Evolutionary conservation across 1,284 basidiomycete genomes (phyloP), one percentile per base, ranked within the genome.

Genomic region (Singerocomus inundabilis): DNA sequence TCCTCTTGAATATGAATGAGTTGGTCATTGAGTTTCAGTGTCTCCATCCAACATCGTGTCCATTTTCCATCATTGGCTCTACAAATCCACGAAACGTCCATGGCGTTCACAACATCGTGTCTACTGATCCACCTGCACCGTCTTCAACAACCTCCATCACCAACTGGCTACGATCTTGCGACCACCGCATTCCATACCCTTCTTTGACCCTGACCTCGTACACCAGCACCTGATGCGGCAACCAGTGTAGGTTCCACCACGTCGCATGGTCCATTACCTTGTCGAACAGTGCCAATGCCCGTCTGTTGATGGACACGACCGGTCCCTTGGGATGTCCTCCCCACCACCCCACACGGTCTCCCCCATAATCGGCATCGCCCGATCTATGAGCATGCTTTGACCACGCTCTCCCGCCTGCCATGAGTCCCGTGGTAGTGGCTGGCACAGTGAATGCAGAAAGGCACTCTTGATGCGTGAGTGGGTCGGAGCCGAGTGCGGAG

Each of bases 101-200:
- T 6, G 65, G 21, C 62, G n/a, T 57, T 15, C 24, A 10, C 42
- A 13, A 26, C 15, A 24, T 33, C 35, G 41, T 45, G 28, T 39
- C 53, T 29, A 42, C n/a, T 5, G 25, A 16, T 9, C 12, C 41
- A 25, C 25, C 12, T 26, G 16, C 8, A 13, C 28, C 25, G 12
- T 13, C 39, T 6, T 21, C 37, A 33, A 15, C 44, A 9, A 31
- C 45, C 3, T 16, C 26, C 11, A 4, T 29, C 4, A 13, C 21
- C 21, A 25, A 25, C 44, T 49, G 56, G 38, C 61, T 63, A 32
- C 64, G 67, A 64, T 81, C 71, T 57, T 76, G 78, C 3, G 78
- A 77, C 81, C 82, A 84, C 11, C 82, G 70, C 80, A 84, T 79
- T 1, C 81, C 82, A 66, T 83, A 84, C 0, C 81, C 82, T 48